Percentiles rank a stretch among this genome's conserved stretches.
These are phyloP conservation scores for Puccinia horiana DNA, from an alignment of 1,284 basidiomycete species.

Conservation along the genomic window DNA sequence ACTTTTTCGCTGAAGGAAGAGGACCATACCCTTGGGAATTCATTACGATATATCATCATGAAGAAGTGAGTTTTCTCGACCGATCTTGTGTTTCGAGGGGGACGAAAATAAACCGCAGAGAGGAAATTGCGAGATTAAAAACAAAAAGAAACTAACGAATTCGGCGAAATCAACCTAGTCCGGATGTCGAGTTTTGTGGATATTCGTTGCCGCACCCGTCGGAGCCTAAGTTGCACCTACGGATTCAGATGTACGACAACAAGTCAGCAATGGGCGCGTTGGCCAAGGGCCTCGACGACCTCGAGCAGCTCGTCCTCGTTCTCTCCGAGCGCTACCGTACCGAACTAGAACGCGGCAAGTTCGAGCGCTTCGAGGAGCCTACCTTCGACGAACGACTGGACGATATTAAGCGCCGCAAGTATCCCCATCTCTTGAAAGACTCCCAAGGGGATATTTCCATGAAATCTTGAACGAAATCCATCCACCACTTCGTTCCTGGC, in stretches of 20 bases:
- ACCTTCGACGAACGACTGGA: constrained; percentile 24
- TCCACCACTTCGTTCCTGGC: background rate
- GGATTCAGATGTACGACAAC: constrained; percentile 59
- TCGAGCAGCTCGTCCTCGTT: constrained; percentile 25
- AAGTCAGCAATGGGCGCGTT: constrained; percentile 37
- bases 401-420: constrained; percentile 41
- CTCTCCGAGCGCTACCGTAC: constrained; percentile 23
- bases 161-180: constrained; percentile 51
- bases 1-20: constrained; percentile 59
- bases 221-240: constrained; percentile 58
- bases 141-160: background rate
- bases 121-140: background rate
- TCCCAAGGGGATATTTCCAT: background rate
- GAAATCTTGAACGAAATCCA: background rate
- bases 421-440: constrained; percentile 20
- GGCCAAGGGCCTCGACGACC: constrained; percentile 22
- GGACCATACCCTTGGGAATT: constrained; percentile 59
- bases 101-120: background rate
- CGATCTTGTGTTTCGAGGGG: background rate
- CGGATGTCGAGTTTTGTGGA: constrained; percentile 59
- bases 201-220: constrained; percentile 59
- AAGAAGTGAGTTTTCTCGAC: constrained; percentile 55
- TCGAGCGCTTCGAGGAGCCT: constrained; percentile 33
- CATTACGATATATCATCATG: constrained; percentile 59
- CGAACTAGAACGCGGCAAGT: constrained; percentile 28